Conservation (phyloP, 179 eudicot genomes). For the Corrigiola litoralis region DNA sequence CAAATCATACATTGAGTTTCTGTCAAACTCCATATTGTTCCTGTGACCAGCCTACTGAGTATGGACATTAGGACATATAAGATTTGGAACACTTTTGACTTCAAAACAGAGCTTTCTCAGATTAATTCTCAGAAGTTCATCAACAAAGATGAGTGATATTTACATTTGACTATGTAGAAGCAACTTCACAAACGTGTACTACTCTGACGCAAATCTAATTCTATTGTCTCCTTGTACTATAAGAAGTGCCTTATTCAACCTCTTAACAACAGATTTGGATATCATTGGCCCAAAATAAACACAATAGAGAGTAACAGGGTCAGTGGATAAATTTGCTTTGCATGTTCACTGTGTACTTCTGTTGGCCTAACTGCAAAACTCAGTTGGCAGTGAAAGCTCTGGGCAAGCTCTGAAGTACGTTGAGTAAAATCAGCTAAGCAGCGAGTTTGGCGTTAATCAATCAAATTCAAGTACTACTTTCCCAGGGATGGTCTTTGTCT, state of each 20-base stretch:
- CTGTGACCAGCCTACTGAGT: no score
- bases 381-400: no score
- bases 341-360: background rate
- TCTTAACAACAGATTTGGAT: slow-evolving; percentile 1
- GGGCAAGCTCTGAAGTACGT: background rate
- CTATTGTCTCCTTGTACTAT: background rate
- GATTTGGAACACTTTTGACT: no score
- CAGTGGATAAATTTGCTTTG: background rate
- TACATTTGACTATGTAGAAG: background rate
- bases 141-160: background rate
- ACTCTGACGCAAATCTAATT: no score
- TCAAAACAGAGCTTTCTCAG: no score
- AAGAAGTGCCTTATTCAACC: slow-evolving; percentile 9
- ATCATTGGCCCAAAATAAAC: background rate
- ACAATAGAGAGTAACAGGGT: background rate
- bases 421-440: background rate
- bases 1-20: no score
- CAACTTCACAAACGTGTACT: background rate
- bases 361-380: no score
- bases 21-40: no score
- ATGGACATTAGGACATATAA: no score
- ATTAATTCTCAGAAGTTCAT: no score
- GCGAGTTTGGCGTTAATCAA: slow-evolving; percentile 19
- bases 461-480: slow-evolving; percentile 90
- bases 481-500: slow-evolving; percentile 62